Percentiles rank a stretch among this genome's conserved stretches.
Evolutionary conservation across 257 asterid species (phyloP).

Genomic region (Solanum bukasovii): DNA sequence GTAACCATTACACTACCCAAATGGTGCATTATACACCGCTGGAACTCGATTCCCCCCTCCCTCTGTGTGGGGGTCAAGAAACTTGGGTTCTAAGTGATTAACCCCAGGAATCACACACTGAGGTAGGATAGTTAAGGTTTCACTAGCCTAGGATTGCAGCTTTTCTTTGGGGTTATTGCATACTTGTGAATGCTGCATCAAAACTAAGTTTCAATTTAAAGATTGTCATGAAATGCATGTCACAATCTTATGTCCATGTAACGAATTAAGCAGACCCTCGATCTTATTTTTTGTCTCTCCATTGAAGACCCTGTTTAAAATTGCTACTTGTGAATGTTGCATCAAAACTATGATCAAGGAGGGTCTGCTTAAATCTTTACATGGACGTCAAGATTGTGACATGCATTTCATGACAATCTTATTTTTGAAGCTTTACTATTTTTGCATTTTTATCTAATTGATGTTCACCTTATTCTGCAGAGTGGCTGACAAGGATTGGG

Average conservation of each 20-base stretch:
- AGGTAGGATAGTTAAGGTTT: not conserved
- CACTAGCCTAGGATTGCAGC: not conserved
- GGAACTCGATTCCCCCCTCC: not conserved
- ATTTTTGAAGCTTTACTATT: not conserved
- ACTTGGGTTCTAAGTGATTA: not conserved
- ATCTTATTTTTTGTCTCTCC: not conserved
- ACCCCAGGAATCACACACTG: not conserved
- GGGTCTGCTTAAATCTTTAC: not conserved
- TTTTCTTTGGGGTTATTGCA: not conserved
- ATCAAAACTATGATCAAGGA: not conserved
- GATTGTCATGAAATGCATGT: not conserved
- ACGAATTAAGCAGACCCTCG: not conserved
- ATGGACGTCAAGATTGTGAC: not conserved
- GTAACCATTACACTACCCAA: not conserved
- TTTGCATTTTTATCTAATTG: not conserved
- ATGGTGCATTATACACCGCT: not conserved
- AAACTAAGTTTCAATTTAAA: not conserved
- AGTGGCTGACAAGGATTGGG: slow-evolving; percentile 98
- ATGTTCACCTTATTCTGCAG: slow-evolving; percentile 31
- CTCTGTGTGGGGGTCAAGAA: not conserved
- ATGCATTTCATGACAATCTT: not conserved
- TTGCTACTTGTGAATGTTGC: not conserved
- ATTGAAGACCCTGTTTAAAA: not conserved
- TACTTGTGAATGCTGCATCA: not conserved
- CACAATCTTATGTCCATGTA: not conserved